phyloP scores from a whole-genome alignment of 148 eudicot species.

The Beta vulgaris region DNA sequence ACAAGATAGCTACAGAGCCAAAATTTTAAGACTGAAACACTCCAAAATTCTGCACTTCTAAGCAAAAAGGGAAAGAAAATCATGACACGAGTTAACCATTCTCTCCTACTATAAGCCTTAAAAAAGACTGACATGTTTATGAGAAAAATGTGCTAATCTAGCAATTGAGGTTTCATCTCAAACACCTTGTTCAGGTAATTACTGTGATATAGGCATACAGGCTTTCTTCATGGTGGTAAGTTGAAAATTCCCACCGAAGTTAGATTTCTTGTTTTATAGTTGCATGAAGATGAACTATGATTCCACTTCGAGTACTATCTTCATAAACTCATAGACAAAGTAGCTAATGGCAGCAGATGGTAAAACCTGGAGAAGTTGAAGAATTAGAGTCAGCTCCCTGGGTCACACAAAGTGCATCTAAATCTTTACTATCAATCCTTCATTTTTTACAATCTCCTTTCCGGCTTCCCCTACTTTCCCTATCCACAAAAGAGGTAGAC shows the following conservation, averaged over 20 bases:
- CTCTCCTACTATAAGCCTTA: not conserved
- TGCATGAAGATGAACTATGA: slow-evolving; percentile 21
- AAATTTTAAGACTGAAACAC: no score
- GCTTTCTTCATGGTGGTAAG: slow-evolving; percentile 1
- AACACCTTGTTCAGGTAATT: not conserved
- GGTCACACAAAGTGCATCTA: not conserved
- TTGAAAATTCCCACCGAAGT: not conserved
- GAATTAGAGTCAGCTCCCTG: slow-evolving; percentile 8
- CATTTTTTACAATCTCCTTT: not conserved
- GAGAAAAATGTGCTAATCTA: not conserved
- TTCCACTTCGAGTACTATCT: slow-evolving; percentile 85
- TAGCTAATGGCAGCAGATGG: slow-evolving; percentile 99
- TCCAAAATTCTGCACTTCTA: not conserved
- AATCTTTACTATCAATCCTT: not conserved
- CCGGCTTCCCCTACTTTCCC: not conserved
- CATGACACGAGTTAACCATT: not conserved
- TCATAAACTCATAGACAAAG: slow-evolving; percentile 94
- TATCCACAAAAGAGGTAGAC: not conserved
- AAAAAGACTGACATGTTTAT: not conserved
- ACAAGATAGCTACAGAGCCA: not conserved
- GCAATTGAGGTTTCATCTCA: not conserved
- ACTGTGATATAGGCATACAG: not conserved
- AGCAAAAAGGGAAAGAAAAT: not conserved
- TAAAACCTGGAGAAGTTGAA: slow-evolving; percentile 60
- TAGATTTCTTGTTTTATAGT: not conserved